These are phyloP conservation scores for Thuidium tamariscinum DNA, from an alignment of 225 moss, liverwort and hornwort species.

Conservation along the genomic window DNA sequence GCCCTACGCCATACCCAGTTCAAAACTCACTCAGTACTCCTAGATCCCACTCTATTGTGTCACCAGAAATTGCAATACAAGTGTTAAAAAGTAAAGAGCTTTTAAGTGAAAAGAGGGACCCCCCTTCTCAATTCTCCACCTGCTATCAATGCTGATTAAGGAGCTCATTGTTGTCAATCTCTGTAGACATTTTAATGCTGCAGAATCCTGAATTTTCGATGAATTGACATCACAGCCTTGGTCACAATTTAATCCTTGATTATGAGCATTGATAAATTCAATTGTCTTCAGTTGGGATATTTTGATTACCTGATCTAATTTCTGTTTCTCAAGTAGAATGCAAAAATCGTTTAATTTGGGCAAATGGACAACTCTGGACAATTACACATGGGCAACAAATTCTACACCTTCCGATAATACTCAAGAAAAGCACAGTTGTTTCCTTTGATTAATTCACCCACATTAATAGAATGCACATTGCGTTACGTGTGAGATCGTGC, in stretches of 20 bases:
- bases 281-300: background rate
- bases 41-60: background rate
- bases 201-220: background rate
- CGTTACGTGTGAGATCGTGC: background rate
- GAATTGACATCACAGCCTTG: background rate
- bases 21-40: background rate
- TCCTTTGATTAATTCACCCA: no score
- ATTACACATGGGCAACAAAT: background rate
- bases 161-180: background rate
- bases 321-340: background rate
- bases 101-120: background rate
- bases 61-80: background rate
- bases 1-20: background rate
- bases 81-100: background rate
- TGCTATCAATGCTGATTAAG: background rate
- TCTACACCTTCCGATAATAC: background rate
- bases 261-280: background rate
- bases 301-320: background rate
- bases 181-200: background rate
- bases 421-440: background rate
- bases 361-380: background rate
- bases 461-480: background rate
- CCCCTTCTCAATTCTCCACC: background rate
- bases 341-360: no score
- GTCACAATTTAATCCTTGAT: background rate